A percentile compares a stretch with the other conserved stretches of the same genome.
Evolutionary conservation across 2,329 filamentous ascomycete genomes (phyloP).

Genomic region (Botrytis cinerea): DNA sequence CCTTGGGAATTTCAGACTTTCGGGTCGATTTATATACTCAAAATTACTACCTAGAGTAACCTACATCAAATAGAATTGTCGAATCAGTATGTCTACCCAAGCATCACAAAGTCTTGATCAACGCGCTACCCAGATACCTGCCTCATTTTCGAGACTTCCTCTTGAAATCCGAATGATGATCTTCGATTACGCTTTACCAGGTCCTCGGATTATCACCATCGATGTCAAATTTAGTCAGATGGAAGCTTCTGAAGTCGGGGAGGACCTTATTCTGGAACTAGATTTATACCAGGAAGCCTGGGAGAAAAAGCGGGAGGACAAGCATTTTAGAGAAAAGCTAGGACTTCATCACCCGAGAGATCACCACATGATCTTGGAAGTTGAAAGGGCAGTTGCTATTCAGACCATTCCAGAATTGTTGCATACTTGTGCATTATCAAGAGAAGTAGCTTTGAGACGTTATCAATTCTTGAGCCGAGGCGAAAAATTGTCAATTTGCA

Average conservation of each 20-base stretch:
- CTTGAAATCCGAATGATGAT: neutral
- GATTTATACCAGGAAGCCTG: neutral
- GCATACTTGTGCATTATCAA: neutral
- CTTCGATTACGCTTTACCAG: neutral
- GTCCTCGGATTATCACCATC: neutral
- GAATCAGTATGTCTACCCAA: neutral
- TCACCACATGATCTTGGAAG: neutral
- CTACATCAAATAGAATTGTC: neutral
- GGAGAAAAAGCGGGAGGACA: neutral
- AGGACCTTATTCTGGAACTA: neutral
- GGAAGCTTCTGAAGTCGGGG: neutral
- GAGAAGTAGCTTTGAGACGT: neutral
- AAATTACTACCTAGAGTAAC: too few relatives aligned
- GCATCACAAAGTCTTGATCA: neutral
- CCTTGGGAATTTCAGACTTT: neutral
- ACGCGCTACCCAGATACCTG: neutral
- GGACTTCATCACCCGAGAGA: neutral
- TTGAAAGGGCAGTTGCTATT: neutral
- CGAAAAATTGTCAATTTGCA: neutral
- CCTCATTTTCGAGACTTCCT: neutral
- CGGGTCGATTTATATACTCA: neutral
- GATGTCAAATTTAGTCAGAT: neutral
- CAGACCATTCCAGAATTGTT: neutral
- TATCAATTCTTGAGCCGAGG: neutral
- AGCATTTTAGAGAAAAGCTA: neutral